phyloP scores from a whole-genome alignment of 2,329 filamentous ascomycete species.

The Alternaria sp. region DNA sequence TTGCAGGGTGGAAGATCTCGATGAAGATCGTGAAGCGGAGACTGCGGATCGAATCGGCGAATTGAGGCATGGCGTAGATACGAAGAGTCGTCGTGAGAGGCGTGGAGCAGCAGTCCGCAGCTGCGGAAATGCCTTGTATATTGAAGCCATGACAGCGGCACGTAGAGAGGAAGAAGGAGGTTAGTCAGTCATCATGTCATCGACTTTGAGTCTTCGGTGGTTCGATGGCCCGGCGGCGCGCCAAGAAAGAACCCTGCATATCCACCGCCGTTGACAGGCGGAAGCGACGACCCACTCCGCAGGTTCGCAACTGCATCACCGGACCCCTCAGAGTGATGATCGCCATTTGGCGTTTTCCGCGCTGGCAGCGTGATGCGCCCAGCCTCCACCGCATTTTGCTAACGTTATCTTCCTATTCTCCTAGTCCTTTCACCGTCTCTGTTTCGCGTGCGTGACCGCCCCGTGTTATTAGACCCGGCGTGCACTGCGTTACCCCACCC shows the following conservation, averaged over 20 bases:
- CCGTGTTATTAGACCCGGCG: neutral
- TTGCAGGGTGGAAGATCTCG: slow-evolving; percentile 38
- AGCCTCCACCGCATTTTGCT: slow-evolving; percentile 11
- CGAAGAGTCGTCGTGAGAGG: slow-evolving; percentile 48
- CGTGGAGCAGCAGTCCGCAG: slow-evolving; percentile 50
- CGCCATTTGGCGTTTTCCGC: slow-evolving; percentile 17
- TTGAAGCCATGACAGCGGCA: slow-evolving; percentile 41
- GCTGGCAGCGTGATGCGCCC: slow-evolving; percentile 19
- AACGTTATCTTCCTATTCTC: slow-evolving; percentile 4
- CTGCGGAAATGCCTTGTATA: slow-evolving; percentile 49
- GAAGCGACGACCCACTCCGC: slow-evolving; percentile 19
- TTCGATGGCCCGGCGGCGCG: slow-evolving; percentile 15
- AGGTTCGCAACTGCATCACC: slow-evolving; percentile 25
- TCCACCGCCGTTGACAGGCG: slow-evolving; percentile 19
- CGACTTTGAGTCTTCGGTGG: slow-evolving; percentile 20
- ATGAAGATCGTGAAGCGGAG: slow-evolving; percentile 24
- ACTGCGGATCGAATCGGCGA: slow-evolving; percentile 33
- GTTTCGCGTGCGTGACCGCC: slow-evolving; percentile 3
- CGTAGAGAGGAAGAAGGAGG: slow-evolving; percentile 1
- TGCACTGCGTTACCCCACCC: slow-evolving; percentile 12
- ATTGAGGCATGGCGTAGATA: slow-evolving; percentile 43
- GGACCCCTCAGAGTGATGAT: slow-evolving; percentile 20
- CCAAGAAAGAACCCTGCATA: slow-evolving; percentile 21
- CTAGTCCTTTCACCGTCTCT: neutral
- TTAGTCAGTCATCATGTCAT: slow-evolving; percentile 14